Evolutionary conservation across 2,329 filamentous ascomycete genomes (phyloP), one percentile per base, ranked within the genome.

Genomic region (Trichoderma afroharzianum): DNA sequence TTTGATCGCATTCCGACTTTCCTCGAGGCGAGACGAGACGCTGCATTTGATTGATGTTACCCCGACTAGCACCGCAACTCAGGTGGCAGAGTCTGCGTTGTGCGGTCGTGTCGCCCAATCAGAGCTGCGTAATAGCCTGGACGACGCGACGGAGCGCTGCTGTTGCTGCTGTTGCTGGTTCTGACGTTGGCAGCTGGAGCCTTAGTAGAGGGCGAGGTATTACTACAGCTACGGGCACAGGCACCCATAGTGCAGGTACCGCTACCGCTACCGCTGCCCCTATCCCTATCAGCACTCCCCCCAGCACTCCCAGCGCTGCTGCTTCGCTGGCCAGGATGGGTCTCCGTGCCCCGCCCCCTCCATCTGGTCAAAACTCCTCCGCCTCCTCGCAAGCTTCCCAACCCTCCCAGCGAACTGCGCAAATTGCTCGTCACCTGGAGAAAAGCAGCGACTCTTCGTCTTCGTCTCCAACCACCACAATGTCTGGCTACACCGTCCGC

Each of bases 401-500:
- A 82, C 82, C 86, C 78, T 82, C 82, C 75, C 83, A 78, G 75
- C 83, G 86, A 74, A 86, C 86, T 73, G 82, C 84, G 61, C 86
- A 88, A 80, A 83, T 89, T 75, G 86, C 87, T 79, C 84, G 85
- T 73, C 87, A 89, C 76, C 80, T 89, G 72, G 63, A 72, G 39
- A 68, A 70, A 58, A 14, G 70, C 63, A 64, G 62, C 47, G 36
- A 68, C 32, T 62, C 72, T 47, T 69, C 75, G 43, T 76, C 78
- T 32, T 63, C 75, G 24, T 70, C 75, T 64, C 68, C 75, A 70
- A 64, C 75, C 71, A 72, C 76, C 74, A 76, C 69, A 79, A 90
- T 92, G 86, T 88, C 89, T 74, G 82, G 83, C 75, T 99, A 94
- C 87, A 88, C 87, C 80, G 84, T 92, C 82, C 92, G 95, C 86